Conservation (phyloP, 495 filamentous ascomycete genomes). For the Neurospora hispaniola region DNA sequence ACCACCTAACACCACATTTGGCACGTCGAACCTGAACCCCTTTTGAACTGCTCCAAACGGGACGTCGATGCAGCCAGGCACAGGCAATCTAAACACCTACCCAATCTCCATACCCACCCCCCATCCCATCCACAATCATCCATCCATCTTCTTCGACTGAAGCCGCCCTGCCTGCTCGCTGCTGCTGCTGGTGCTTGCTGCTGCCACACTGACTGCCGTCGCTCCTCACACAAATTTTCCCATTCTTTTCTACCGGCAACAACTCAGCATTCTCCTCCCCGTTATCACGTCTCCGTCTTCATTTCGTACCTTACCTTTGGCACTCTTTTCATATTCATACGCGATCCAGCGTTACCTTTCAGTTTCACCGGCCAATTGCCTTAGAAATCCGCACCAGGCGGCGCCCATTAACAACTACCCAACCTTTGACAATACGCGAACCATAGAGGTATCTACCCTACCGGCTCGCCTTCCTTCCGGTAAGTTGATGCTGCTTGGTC, state of each 20-base stretch:
- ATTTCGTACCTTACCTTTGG: slow-evolving; percentile 22
- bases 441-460: slow-evolving; percentile 1
- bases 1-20: background rate
- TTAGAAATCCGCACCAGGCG: slow-evolving; percentile 9
- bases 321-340: slow-evolving; percentile 27
- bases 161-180: background rate
- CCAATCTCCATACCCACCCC: background rate
- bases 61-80: slow-evolving; percentile 7
- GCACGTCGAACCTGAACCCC: slow-evolving; percentile 15
- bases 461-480: slow-evolving; percentile 11
- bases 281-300: slow-evolving; percentile 9
- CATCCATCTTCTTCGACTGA: slow-evolving; percentile 2
- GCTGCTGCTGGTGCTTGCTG: background rate
- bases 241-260: slow-evolving; percentile 18
- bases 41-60: slow-evolving; percentile 19
- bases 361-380: slow-evolving; percentile 11
- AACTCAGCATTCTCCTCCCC: slow-evolving; percentile 12
- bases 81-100: slow-evolving; percentile 9
- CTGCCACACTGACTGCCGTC: slow-evolving; percentile 7
- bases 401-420: slow-evolving; percentile 10
- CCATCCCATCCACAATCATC: background rate
- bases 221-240: slow-evolving; percentile 25
- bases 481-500: slow-evolving; percentile 12
- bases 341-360: slow-evolving; percentile 23
- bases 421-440: slow-evolving; percentile 12